A percentile compares a stretch with the other conserved stretches of the same genome.
Evolutionary conservation across 2,329 filamentous ascomycete genomes (phyloP).

Genomic region (Colletotrichum viniferum): DNA sequence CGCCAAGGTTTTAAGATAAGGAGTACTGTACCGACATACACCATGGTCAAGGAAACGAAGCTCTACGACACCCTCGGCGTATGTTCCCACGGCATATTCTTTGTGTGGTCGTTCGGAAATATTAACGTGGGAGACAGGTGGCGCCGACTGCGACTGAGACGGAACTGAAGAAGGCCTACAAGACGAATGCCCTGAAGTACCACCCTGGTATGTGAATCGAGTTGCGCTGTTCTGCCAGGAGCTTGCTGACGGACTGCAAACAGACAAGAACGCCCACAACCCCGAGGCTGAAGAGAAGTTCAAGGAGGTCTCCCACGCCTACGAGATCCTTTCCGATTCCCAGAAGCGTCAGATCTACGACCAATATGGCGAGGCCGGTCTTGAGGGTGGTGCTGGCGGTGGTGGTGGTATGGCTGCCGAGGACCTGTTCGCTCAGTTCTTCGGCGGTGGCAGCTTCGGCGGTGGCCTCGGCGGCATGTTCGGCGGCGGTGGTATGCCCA

Average conservation of each 20-base stretch:
- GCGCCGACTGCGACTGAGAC: conserved; percentile 78
- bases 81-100: conserved; percentile 38
- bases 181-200: conserved; percentile 80
- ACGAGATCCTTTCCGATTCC: conserved; percentile 90
- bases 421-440: conserved; percentile 97
- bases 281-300: conserved; percentile 95
- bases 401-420: conserved; percentile 90
- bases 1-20: conserved; percentile 14
- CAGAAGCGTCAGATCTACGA: conserved; percentile 95
- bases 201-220: conserved; percentile 73
- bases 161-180: conserved; percentile 92
- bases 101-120: neutral
- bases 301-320: conserved; percentile 95
- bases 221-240: neutral
- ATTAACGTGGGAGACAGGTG: conserved; percentile 57
- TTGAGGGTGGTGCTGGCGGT: conserved; percentile 83
- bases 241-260: neutral
- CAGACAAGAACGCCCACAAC: conserved; percentile 97
- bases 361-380: conserved; percentile 95
- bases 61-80: conserved; percentile 81
- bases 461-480: conserved; percentile 82
- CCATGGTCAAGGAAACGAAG: conserved; percentile 82
- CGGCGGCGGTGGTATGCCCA: conserved; percentile 74
- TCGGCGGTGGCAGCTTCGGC: conserved; percentile 74
- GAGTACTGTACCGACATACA: conserved; percentile 2